Evolutionary conservation across 495 filamentous ascomycete species (phyloP), one percentile per base, ranked within the genome.

Genomic region (Lophiotrema nucula): DNA sequence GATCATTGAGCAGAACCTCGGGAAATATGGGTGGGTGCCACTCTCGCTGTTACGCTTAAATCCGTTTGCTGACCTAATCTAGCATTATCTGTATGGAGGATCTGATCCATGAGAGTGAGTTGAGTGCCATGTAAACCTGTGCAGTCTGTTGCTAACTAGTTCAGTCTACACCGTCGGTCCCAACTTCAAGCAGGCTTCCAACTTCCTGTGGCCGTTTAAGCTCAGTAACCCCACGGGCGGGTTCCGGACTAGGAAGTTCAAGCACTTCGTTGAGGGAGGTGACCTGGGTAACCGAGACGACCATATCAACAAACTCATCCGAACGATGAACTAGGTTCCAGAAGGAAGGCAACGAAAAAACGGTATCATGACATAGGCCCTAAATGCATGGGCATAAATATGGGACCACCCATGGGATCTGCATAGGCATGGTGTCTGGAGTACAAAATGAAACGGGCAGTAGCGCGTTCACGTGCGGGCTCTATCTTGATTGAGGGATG

Each of bases 131-230:
- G 1, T 38, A 51, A 33, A 27, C 22, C 6, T 24, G 4, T 45
- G 11, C 16, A 42, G 38, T 44, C n/a, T 8, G 28, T n/a, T 27
- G 42, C 47, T 60, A 41, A 60, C 27, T 15, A 28, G 0, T 21
- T 2, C 39, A 60, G 56, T 98, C 81, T 90, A 83, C 82, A 96
- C 91, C 57, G 93, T 97, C 62, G 93, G 60, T 12, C 56, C 56
- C 50, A 62, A 67, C 53, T 98, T 98, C 88, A 98, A 98, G 88
- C 91, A 97, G 83, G 90, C 89, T 73, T 88, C 89, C 83, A 98
- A 97, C 87, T 97, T 97, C 84, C 81, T 98, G 46, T 98, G 93
- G 93, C 93, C 93, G 69, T 98, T 98, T 86, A 97, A 98, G 88
- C 86, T 98, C 68, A 89, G 83, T 82, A 95, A 91, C 81, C 93